These are phyloP conservation scores for Borovskyia barvae DNA, from an alignment of 208 protist species.

Conservation along the genomic window DNA sequence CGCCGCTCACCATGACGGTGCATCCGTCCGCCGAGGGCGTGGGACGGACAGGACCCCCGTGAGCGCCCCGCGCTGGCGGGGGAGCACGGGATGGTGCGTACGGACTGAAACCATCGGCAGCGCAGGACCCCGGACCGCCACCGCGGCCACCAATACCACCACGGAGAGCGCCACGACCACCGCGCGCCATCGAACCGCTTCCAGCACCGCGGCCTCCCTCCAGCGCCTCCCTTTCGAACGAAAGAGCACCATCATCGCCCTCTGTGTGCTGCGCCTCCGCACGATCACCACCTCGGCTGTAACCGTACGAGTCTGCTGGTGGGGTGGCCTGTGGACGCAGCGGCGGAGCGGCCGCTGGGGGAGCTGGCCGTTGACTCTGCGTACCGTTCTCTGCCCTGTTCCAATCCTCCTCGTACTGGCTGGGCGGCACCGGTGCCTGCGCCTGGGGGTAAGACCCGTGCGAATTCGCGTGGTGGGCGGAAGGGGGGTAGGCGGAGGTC, in stretches of 20 bases:
- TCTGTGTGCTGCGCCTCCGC: background rate
- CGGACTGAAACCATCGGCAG: constrained; percentile 13
- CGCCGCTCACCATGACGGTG: constrained; percentile 68
- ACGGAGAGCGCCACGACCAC: constrained; percentile 17
- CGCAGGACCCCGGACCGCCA: background rate
- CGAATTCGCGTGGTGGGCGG: background rate
- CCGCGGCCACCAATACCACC: constrained; percentile 28
- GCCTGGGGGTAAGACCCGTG: no score
- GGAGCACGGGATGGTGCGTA: constrained; percentile 4
- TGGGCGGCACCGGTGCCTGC: no score
- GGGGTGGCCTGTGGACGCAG: no score
- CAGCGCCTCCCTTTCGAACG: no score
- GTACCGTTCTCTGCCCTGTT: no score
- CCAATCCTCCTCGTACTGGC: no score
- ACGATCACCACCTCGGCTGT: background rate
- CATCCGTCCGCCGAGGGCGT: constrained; percentile 22
- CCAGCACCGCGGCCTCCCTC: background rate
- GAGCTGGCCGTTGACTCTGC: no score
- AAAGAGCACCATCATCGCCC: no score
- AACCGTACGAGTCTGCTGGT: background rate
- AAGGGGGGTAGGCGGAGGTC: background rate
- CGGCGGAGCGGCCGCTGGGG: no score
- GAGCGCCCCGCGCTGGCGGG: constrained; percentile 2
- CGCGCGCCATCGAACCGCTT: constrained; percentile 9
- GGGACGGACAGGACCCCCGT: background rate